Evolutionary conservation across 2,329 filamentous ascomycete species (phyloP), one percentile per base, ranked within the genome.

Genomic region (Cladosporium sp.): DNA sequence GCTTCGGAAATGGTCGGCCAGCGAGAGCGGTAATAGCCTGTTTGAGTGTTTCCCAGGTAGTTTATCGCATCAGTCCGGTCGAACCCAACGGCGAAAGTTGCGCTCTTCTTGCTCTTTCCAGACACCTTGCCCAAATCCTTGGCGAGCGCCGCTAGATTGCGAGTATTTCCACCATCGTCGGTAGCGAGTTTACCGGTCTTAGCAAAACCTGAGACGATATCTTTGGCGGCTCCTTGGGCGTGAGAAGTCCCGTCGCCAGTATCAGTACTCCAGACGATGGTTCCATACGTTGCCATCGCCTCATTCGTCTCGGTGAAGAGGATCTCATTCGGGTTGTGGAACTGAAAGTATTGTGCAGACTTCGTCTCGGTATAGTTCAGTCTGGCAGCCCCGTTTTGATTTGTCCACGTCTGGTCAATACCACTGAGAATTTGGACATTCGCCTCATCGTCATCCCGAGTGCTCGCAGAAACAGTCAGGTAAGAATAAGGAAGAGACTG

Each of bases 401-500:
- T 64, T 1, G 63, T 68, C 66, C 68, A 70, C 1, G 60, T 61
- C 9, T 63, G 57, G 51, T 69, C 66, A 19, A 69, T 63, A n/a
- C 61, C 66, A 24, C 57, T 62, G 42, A 66, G 62, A n/a, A 70
- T 54, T 44, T 68, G 59, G 7, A 69, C 54, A 1, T 52, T 47
- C 9, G 41, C 37, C 13, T 22, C 51, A 6, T 24, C 9, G 4
- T 41, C 38, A 7, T 29, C 52, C 9, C 38, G 40, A 27, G 50
- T 52, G 11, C 49, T 55, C 11, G 56, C 59, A 30, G 54, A 55
- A n/a, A 64, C 58, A 1, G 61, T 64, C 38, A 68, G 51, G 47
- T 69, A 66, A 29, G 60, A 64, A 20, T 66, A 69, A 19, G 66
- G 67, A n/a, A 70, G 53, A 7, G 64, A 67, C 49, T 69, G 66